Evolutionary conservation across 352 stramenopile genomes (phyloP).

Genomic region (Blastocystis sp.): DNA sequence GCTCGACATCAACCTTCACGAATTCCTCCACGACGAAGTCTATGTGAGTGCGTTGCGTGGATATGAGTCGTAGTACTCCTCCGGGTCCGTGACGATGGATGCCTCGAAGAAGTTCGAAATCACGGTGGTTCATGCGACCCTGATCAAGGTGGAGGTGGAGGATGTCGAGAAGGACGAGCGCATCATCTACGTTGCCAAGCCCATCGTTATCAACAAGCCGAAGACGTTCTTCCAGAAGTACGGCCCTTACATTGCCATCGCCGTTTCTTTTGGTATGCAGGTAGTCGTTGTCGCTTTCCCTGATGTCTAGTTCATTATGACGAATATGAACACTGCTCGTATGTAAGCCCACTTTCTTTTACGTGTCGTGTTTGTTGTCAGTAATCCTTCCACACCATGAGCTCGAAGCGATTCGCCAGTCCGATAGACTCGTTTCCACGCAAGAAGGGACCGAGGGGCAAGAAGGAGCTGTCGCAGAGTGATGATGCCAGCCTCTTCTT

Average conservation of each 20-base stretch:
- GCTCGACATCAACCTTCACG: constrained; percentile 28
- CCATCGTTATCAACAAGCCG: constrained; percentile 3
- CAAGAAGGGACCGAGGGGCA: not conserved
- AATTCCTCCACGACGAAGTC: constrained; percentile 47
- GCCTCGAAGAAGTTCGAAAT: constrained; percentile 8
- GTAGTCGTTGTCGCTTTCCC: not conserved
- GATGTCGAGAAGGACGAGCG: constrained; percentile 41
- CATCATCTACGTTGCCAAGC: constrained; percentile 20
- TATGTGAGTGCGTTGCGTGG: not conserved
- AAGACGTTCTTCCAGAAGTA: constrained; percentile 70
- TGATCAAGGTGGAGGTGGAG: constrained; percentile 60
- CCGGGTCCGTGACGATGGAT: constrained; percentile 2
- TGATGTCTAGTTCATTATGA: constrained; percentile 41
- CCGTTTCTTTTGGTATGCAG: constrained; percentile 55
- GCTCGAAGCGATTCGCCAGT: not conserved
- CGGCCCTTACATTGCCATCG: constrained; percentile 56
- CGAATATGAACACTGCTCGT: constrained; percentile 17
- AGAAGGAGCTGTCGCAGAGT: not conserved
- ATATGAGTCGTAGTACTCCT: constrained; percentile 32
- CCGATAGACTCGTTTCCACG: constrained; percentile 8
- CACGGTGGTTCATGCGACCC: not conserved
- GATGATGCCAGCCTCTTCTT: constrained; percentile 20
- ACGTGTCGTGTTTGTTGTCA: not conserved
- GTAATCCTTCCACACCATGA: not conserved
- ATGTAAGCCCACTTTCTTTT: not conserved